Evolutionary conservation across 345 rosid genomes (phyloP), one percentile per base, ranked within the genome.

Genomic region (Aegle marmelos): DNA sequence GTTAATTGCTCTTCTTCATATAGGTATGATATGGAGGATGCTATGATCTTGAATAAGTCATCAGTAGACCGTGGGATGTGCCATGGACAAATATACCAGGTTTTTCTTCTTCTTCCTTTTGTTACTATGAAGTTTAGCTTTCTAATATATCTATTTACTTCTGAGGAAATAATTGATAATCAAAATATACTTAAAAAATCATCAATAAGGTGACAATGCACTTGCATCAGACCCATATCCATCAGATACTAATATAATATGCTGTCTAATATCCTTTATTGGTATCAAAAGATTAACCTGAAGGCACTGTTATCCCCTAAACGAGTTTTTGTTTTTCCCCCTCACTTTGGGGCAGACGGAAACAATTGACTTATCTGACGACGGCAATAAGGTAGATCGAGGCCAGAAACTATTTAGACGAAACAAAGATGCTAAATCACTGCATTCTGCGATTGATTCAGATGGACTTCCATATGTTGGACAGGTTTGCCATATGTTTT

Each of bases 11-110:
- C 59, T 64, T n/a, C 68, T 24, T 83, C 61, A 27, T 74, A 67
- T 73, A 96, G 98, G 72, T 96, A 91, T 82, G 99, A 96, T 83
- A 96, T 96, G 99, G 99, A 96, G 90, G 99, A 96, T 86, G 97
- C 99, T 6, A 96, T 96, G 99, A 96, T 96, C 83, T 77, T 96
- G 75, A 96, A 96, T 75, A 96, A 96, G 83, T 94, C 99, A 77
- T 87, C 99, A 16, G 97, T 90, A 67, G 99, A 96, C 57, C 92
- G 95, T 45, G 98, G 99, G 75, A 88, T 96, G 98, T 94, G 87
- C 84, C 98, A 89, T 89, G 99, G 99, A 77, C 93, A 94, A 85
- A 92, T 96, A 85, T 94, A 94, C 78, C 97, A 92, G 98, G 99
- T 96, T 74, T n/a, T 85, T 54, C 70, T 68, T 69, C 31, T 61